Evolutionary conservation across 257 asterid species (phyloP).

Genomic region (Petunia axillaris): DNA sequence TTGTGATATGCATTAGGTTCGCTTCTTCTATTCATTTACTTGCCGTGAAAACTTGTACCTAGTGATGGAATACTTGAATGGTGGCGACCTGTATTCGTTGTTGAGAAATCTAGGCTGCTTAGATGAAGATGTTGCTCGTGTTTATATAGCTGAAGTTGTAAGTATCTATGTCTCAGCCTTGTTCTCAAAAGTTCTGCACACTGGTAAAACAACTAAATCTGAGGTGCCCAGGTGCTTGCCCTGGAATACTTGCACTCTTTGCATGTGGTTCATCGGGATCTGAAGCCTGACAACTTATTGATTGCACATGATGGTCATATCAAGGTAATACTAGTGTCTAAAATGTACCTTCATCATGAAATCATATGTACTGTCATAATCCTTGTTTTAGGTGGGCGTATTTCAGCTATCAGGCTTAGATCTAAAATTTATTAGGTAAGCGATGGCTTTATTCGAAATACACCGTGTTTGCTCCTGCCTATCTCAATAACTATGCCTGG

Average conservation of each 20-base stretch:
- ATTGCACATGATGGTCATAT: constrained; percentile 99
- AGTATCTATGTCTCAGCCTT: constrained; percentile 41
- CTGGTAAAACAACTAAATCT: constrained; percentile 25
- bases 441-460: not conserved
- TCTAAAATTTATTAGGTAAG: not conserved
- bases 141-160: constrained; percentile 98
- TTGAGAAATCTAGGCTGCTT: constrained; percentile 97
- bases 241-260: constrained; percentile 94
- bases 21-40: constrained; percentile 98
- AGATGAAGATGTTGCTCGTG: constrained; percentile 96
- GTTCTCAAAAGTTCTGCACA: constrained; percentile 25
- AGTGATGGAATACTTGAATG: constrained; percentile 99
- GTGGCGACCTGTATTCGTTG: constrained; percentile 97
- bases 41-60: constrained; percentile 98
- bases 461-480: not conserved
- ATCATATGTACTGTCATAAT: not conserved
- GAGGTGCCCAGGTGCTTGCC: constrained; percentile 82
- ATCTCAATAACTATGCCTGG: not conserved
- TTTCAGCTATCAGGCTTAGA: constrained; percentile 1
- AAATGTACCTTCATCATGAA: not conserved
- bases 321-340: constrained; percentile 57
- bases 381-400: not conserved
- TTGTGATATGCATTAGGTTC: constrained; percentile 61
- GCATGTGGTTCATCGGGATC: constrained; percentile 97
- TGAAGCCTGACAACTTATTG: constrained; percentile 97